Conservation (phyloP, 2,329 filamentous ascomycete genomes). For the Bimuria novae-zelandiae region DNA sequence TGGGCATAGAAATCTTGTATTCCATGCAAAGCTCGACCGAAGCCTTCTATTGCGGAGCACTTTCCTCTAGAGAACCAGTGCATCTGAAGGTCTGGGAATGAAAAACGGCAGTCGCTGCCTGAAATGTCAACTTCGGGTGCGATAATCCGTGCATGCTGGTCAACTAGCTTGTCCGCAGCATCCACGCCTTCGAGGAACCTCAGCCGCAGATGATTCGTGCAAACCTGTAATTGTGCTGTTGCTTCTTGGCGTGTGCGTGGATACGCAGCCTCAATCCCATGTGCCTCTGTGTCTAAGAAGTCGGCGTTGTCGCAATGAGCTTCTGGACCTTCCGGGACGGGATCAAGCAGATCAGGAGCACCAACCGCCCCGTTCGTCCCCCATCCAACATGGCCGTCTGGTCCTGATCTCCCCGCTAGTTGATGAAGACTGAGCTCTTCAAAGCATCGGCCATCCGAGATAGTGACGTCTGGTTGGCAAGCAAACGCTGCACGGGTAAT, state of each 20-base stretch:
- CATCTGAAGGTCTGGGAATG: constrained; percentile 26
- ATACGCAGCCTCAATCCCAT: constrained; percentile 19
- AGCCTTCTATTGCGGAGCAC: constrained; percentile 25
- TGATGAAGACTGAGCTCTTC: constrained; percentile 27
- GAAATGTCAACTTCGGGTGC: constrained; percentile 23
- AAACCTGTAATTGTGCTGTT: constrained; percentile 25
- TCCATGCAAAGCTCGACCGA: constrained; percentile 25
- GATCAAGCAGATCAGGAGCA: constrained; percentile 30
- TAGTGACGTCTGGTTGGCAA: constrained; percentile 14
- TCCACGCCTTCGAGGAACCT: constrained; percentile 24
- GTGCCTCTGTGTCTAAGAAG: constrained; percentile 23
- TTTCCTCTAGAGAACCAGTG: constrained; percentile 22
- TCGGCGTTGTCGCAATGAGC: constrained; percentile 35
- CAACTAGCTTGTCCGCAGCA: constrained; percentile 26
- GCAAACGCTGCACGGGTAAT: constrained; percentile 28
- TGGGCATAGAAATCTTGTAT: constrained; percentile 28
- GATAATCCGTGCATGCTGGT: constrained; percentile 22
- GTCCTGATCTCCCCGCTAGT: constrained; percentile 24
- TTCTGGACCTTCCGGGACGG: constrained; percentile 28
- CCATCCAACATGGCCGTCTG: constrained; percentile 21
- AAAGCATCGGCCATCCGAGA: constrained; percentile 29
- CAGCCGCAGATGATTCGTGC: constrained; percentile 23
- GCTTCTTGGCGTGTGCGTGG: constrained; percentile 26
- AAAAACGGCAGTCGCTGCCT: constrained; percentile 24
- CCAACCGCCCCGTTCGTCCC: constrained; percentile 31